phyloP scores from a whole-genome alignment of 2,329 filamentous ascomycete genomes.

The Beauveria bassiana region DNA sequence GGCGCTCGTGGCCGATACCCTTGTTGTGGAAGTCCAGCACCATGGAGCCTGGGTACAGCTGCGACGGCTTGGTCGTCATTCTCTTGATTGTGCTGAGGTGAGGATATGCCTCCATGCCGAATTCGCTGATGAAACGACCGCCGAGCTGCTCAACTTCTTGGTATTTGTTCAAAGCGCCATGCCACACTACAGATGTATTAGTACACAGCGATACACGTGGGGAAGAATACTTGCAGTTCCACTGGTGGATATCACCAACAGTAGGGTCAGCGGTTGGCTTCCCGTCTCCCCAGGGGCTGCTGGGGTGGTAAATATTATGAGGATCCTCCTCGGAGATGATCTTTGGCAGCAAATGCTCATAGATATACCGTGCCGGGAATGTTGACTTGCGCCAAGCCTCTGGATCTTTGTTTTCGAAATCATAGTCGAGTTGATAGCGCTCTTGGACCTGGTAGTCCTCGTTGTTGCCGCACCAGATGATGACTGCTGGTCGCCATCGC shows the following conservation, averaged over 20 bases:
- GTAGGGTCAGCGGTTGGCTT: slow-evolving; percentile 55
- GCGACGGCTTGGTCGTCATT: slow-evolving; percentile 47
- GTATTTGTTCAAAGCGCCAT: slow-evolving; percentile 62
- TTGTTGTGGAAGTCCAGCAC: slow-evolving; percentile 79
- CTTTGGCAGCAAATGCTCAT: slow-evolving; percentile 65
- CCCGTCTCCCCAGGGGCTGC: slow-evolving; percentile 61
- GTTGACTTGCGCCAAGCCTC: slow-evolving; percentile 65
- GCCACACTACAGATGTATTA: slow-evolving; percentile 50
- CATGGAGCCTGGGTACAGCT: slow-evolving; percentile 58
- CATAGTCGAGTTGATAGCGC: slow-evolving; percentile 57
- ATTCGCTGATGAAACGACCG: slow-evolving; percentile 74
- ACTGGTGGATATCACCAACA: slow-evolving; percentile 74
- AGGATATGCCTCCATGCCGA: slow-evolving; percentile 66
- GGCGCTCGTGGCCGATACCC: slow-evolving; percentile 66
- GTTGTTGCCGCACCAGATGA: slow-evolving; percentile 75
- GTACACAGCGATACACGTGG: neutral
- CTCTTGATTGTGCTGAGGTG: slow-evolving; percentile 60
- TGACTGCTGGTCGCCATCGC: slow-evolving; percentile 54
- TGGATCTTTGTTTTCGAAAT: slow-evolving; percentile 64
- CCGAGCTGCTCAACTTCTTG: slow-evolving; percentile 64
- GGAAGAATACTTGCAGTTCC: slow-evolving; percentile 32
- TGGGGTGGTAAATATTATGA: slow-evolving; percentile 61
- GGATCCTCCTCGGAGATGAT: slow-evolving; percentile 54
- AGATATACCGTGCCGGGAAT: slow-evolving; percentile 71
- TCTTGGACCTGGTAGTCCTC: slow-evolving; percentile 74